Evolutionary conservation across 176 grass and related monocot species (phyloP), one percentile per base, ranked within the genome.

Genomic region (Raddia guianensis): DNA sequence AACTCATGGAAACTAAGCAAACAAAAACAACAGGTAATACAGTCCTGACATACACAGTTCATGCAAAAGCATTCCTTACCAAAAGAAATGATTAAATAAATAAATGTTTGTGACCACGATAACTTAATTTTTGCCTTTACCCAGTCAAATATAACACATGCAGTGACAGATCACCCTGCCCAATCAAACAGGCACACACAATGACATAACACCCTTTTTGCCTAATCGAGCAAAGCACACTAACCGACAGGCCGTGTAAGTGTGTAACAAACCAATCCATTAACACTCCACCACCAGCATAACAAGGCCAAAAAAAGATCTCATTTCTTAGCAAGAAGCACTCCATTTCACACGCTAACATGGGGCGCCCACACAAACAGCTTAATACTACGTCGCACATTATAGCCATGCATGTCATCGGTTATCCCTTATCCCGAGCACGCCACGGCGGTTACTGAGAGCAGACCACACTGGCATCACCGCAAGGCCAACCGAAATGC

Each of bases 401-500:
- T 83, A 67, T 46, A 46, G 62, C 19, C 86, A 74, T 16, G 48
- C 75, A 56, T 55, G 70, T 74, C 60, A 80, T 18, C 8, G 34
- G 67, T 49, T 45, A 59, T 52, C 54, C 5, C 46, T 49, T 45
- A 59, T 52, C 54, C 5, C 46, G 18, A 43, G 63, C 34, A 64
- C 70, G 64, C 48, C 35, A 7, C 11, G 27, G 12, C 9, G 14
- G n/a, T 42, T 55, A 62, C 35, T 47, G 55, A 70, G 35, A 62
- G 62, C 21, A 59, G 12, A 47, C 68, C 16, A 63, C 35, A 78
- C 35, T 13, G 47, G 46, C 12, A 67, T n/a, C 51, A 14, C n/a
- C 32, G 5, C 48, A 71, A 11, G 14, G 55, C 40, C 18, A 63
- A 37, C 71, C 52, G 43, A 89, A 82, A 77, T 86, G 83, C 35